Conservation (phyloP, 805 yeast species). For the Ogataea minuta region DNA sequence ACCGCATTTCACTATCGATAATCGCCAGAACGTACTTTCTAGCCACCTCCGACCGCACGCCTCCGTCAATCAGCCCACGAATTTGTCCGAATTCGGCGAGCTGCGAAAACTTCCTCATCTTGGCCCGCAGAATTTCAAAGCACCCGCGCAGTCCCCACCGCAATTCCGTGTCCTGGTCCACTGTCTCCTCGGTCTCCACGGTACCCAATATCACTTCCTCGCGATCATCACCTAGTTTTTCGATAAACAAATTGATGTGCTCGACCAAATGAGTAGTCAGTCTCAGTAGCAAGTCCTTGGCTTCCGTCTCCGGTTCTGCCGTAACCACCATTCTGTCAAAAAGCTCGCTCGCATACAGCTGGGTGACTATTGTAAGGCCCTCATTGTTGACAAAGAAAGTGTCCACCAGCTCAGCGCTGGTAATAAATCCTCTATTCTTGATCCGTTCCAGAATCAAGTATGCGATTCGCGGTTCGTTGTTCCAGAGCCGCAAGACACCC, state of each 20-base stretch:
- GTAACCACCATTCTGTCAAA: constrained; percentile 28
- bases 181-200: constrained; percentile 15
- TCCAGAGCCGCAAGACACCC: constrained; percentile 64
- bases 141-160: constrained; percentile 41
- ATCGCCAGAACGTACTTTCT: constrained; percentile 8
- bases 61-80: constrained; percentile 3
- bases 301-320: constrained; percentile 12
- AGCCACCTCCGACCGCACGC: constrained; percentile 10
- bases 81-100: constrained; percentile 1
- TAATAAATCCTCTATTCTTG: constrained; percentile 43
- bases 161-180: constrained; percentile 31
- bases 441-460: constrained; percentile 55
- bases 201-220: constrained; percentile 10
- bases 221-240: constrained; percentile 15
- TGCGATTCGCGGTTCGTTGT: constrained; percentile 62
- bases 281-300: constrained; percentile 23
- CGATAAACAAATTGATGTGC: constrained; percentile 15
- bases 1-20: constrained; percentile 1
- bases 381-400: constrained; percentile 38
- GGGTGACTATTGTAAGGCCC: constrained; percentile 38
- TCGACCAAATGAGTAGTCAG: constrained; percentile 16
- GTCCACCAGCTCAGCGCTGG: constrained; percentile 40
- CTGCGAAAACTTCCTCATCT: constrained; percentile 11
- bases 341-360: constrained; percentile 45
- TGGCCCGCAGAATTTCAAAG: constrained; percentile 13